Conservation (phyloP, 2,329 filamentous ascomycete genomes). For the Aspergillus candidus region DNA sequence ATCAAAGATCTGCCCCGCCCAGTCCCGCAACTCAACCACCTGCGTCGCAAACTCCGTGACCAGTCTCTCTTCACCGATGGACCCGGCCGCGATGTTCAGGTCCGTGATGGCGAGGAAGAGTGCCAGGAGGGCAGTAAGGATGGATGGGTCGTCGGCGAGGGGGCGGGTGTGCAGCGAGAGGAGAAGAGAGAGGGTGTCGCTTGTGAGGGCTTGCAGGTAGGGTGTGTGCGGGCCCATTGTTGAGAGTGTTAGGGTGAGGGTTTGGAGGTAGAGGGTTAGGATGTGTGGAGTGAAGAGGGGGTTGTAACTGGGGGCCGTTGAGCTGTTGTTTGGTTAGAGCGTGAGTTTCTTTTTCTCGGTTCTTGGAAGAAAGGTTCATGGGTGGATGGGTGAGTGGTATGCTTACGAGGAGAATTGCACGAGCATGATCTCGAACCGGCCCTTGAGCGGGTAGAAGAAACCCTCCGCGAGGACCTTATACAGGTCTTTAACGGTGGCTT, state of each 20-base stretch:
- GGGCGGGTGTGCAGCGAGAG: slow-evolving; percentile 55
- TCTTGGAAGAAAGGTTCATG: too few species aligned
- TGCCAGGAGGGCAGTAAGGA: slow-evolving; percentile 71
- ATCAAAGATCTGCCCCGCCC: slow-evolving; percentile 73
- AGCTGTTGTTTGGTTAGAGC: slow-evolving; percentile 15
- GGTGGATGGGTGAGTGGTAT: background rate
- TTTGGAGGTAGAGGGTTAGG: slow-evolving; percentile 76
- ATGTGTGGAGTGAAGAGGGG: slow-evolving; percentile 69
- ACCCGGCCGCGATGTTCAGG: slow-evolving; percentile 55
- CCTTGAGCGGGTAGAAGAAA: slow-evolving; percentile 83
- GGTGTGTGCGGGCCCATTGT: slow-evolving; percentile 75
- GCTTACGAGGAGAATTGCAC: slow-evolving; percentile 48
- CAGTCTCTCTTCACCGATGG: slow-evolving; percentile 57
- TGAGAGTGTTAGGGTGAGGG: slow-evolving; percentile 73
- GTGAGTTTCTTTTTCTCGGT: too few species aligned
- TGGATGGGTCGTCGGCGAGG: slow-evolving; percentile 55
- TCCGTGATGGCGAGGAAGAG: slow-evolving; percentile 75
- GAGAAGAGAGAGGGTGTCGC: slow-evolving; percentile 78
- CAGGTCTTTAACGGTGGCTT: slow-evolving; percentile 67
- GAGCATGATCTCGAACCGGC: slow-evolving; percentile 65
- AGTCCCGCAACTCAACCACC: slow-evolving; percentile 79
- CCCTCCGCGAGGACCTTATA: slow-evolving; percentile 66
- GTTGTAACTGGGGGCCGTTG: slow-evolving; percentile 41
- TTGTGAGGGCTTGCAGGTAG: slow-evolving; percentile 70
- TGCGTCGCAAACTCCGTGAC: slow-evolving; percentile 69